These are phyloP conservation scores for Actinidia chinensis DNA, from an alignment of 179 eudicot species.

Conservation along the genomic window DNA sequence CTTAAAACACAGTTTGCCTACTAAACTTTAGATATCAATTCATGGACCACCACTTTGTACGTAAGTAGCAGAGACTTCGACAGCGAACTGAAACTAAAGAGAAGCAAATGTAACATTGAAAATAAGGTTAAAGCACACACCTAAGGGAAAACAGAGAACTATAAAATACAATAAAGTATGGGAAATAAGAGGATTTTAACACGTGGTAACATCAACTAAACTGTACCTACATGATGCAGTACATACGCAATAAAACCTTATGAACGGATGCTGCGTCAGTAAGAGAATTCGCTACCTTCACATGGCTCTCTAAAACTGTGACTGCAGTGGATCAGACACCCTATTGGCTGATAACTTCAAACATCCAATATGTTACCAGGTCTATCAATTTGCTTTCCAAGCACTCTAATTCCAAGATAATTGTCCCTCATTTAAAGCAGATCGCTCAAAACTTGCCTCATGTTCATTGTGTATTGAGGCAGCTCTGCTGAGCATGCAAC, in stretches of 20 bases:
- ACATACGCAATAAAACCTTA: not conserved
- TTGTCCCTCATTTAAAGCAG: slow-evolving; percentile 7
- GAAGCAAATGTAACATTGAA: not conserved
- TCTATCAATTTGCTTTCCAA: not conserved
- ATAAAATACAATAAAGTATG: not conserved
- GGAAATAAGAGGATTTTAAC: not conserved
- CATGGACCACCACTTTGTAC: no score
- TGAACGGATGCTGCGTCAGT: not conserved
- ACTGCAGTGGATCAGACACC: not conserved
- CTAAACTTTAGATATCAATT: no score
- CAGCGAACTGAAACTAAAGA: not conserved
- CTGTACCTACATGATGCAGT: not conserved
- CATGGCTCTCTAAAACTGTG: not conserved
- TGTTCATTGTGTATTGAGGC: slow-evolving; percentile 21
- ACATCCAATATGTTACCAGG: not conserved
- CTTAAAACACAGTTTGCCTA: no score
- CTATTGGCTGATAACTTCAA: not conserved
- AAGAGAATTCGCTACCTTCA: not conserved
- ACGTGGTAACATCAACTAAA: not conserved
- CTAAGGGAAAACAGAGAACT: not conserved
- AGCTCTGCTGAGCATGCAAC: slow-evolving; percentile 20
- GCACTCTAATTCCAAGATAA: not conserved
- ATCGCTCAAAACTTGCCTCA: slow-evolving; percentile 16
- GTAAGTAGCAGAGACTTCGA: not conserved
- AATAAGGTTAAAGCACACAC: not conserved